These are phyloP conservation scores for Linderina pennispora DNA, from an alignment of 192 early-diverging fungal species.

Conservation along the genomic window DNA sequence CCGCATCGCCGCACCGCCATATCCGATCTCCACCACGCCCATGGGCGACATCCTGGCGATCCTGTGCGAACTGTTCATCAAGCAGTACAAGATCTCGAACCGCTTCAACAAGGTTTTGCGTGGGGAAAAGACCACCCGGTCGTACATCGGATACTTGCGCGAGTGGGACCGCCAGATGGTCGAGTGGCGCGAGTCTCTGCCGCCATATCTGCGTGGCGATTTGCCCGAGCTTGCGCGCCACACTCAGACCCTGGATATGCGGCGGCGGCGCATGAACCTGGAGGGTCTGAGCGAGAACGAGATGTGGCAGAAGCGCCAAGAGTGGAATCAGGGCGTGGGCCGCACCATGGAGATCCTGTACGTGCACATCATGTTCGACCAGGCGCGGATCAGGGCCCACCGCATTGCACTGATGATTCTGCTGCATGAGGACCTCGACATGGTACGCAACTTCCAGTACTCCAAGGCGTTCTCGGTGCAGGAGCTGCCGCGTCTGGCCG, in stretches of 20 bases:
- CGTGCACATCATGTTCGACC: constrained; percentile 45
- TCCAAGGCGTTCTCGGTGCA: constrained; percentile 27
- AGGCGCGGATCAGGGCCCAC: constrained; percentile 39
- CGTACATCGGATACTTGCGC: constrained; percentile 36
- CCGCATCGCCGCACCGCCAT: constrained; percentile 21
- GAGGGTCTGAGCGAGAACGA: constrained; percentile 40
- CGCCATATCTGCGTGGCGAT: constrained; percentile 23
- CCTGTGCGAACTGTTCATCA: constrained; percentile 34
- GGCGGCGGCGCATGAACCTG: constrained; percentile 36
- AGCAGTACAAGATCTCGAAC: constrained; percentile 44
- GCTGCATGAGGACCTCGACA: constrained; percentile 40
- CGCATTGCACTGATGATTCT: constrained; percentile 43
- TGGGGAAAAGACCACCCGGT: constrained; percentile 27
- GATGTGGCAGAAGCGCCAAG: constrained; percentile 45
- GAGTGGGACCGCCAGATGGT: constrained; percentile 49
- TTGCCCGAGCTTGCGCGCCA: constrained; percentile 26
- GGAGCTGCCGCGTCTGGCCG: constrained; percentile 16
- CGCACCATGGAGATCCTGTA: constrained; percentile 37
- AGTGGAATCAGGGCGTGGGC: constrained; percentile 45
- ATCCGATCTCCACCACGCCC: constrained; percentile 13
- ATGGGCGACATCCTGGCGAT: constrained; percentile 28
- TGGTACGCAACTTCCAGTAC: constrained; percentile 47
- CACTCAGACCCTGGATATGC: constrained; percentile 37
- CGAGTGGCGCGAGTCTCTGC: constrained; percentile 37
- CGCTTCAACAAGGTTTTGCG: constrained; percentile 42